Percentiles rank a stretch among this genome's conserved stretches.
phyloP scores from a whole-genome alignment of 2,329 filamentous ascomycete species.

The Ustilaginoidea virens region DNA sequence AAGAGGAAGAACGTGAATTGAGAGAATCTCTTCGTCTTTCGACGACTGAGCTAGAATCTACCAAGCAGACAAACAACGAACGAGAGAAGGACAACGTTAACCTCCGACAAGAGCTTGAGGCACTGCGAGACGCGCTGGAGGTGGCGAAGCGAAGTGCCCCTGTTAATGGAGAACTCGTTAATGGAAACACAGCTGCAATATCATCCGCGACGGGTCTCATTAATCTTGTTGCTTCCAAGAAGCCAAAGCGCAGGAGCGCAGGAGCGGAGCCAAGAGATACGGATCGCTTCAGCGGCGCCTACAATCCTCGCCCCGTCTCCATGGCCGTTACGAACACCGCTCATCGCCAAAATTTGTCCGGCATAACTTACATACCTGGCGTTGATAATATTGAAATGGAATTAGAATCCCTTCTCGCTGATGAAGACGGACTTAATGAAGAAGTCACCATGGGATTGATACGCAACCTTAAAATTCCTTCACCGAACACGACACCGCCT shows the following conservation, averaged over 20 bases:
- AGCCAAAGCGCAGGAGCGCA: slow-evolving; percentile 86
- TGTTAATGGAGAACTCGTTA: slow-evolving; percentile 45
- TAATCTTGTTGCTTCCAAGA: slow-evolving; percentile 94
- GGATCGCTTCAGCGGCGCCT: slow-evolving; percentile 82
- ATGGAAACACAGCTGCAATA: slow-evolving; percentile 25
- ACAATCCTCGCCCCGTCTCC: slow-evolving; percentile 88
- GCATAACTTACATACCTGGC: slow-evolving; percentile 63
- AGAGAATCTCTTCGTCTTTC: slow-evolving; percentile 69
- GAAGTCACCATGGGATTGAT: slow-evolving; percentile 95
- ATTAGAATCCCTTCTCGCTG: slow-evolving; percentile 80
- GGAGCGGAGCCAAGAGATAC: slow-evolving; percentile 72
- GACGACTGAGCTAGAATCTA: slow-evolving; percentile 65
- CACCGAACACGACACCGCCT: slow-evolving; percentile 69
- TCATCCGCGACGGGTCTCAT: slow-evolving; percentile 63
- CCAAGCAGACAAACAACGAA: slow-evolving; percentile 57
- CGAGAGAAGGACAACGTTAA: slow-evolving; percentile 76
- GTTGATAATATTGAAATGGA: slow-evolving; percentile 90
- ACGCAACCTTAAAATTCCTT: slow-evolving; percentile 89
- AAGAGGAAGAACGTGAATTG: slow-evolving; percentile 81
- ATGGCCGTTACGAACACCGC: slow-evolving; percentile 67
- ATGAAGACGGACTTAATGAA: slow-evolving; percentile 91
- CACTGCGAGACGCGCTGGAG: slow-evolving; percentile 86
- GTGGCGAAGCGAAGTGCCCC: slow-evolving; percentile 65
- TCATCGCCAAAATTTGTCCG: slow-evolving; percentile 56
- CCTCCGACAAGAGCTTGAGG: slow-evolving; percentile 73